These are phyloP conservation scores for Lepidium didymum DNA, from an alignment of 345 rosid species.

Conservation along the genomic window DNA sequence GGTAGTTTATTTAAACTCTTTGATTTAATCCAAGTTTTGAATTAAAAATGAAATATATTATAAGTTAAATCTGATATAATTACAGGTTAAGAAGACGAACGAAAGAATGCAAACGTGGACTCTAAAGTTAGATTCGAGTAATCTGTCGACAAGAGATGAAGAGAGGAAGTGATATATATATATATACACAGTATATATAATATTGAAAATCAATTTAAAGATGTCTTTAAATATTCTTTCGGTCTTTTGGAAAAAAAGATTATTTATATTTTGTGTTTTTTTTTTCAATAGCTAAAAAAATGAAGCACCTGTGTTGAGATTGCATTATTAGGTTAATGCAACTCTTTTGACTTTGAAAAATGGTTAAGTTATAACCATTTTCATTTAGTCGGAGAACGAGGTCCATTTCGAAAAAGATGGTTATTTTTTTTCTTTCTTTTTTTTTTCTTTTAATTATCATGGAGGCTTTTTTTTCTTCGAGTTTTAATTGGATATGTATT, in stretches of 20 bases:
- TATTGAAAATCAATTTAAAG: not conserved
- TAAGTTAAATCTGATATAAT: not conserved
- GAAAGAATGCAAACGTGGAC: constrained; percentile 24
- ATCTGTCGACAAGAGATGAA: not conserved
- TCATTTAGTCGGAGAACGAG: not conserved
- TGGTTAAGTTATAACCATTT: not conserved
- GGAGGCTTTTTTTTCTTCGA: not conserved
- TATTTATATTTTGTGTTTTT: not conserved
- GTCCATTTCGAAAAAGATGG: not conserved
- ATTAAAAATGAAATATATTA: not conserved
- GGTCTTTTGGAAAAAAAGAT: not conserved
- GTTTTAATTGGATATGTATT: not conserved
- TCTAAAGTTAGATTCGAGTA: constrained; percentile 13
- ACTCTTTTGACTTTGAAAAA: not conserved
- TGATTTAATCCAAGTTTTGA: not conserved
- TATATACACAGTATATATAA: not conserved
- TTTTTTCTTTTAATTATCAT: not conserved
- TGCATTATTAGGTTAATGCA: constrained; percentile 28
- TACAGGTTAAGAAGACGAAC: constrained; percentile 27
- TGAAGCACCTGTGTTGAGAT: not conserved
- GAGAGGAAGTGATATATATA: constrained; percentile 19
- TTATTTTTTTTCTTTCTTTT: not conserved
- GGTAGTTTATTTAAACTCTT: constrained; percentile 6
- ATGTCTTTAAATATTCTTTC: not conserved
- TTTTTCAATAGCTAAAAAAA: not conserved